These are phyloP conservation scores for Ophiostoma perfectum DNA, from an alignment of 2,329 filamentous ascomycete species.

Conservation along the genomic window DNA sequence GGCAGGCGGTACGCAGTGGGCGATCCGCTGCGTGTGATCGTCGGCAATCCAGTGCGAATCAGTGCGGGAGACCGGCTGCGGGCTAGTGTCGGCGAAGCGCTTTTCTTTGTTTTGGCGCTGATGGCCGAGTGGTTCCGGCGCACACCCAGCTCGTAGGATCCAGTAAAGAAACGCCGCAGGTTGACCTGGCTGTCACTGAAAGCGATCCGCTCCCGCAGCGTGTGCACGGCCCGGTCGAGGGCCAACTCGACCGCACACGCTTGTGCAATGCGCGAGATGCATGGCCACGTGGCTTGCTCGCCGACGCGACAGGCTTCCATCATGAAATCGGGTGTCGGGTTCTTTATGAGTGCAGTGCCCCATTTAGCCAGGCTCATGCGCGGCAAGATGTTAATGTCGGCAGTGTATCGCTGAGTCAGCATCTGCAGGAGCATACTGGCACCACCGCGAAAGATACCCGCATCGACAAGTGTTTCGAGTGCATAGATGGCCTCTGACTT, in stretches of 20 bases:
- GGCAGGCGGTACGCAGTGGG: constrained; percentile 19
- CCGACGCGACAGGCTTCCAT: constrained; percentile 67
- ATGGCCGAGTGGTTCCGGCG: constrained; percentile 17
- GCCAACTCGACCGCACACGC: constrained; percentile 85
- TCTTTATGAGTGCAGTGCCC: constrained; percentile 65
- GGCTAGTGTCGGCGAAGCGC: neutral
- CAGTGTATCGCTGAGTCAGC: constrained; percentile 84
- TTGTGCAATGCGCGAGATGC: constrained; percentile 76
- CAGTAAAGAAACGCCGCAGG: constrained; percentile 43
- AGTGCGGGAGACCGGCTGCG: constrained; percentile 15
- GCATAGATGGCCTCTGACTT: constrained; percentile 76
- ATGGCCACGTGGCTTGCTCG: constrained; percentile 87
- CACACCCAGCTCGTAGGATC: constrained; percentile 31
- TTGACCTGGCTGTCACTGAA: constrained; percentile 63
- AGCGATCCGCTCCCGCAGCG: constrained; percentile 60
- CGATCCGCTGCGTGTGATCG: constrained; percentile 12
- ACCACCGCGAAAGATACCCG: constrained; percentile 73
- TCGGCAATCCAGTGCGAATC: constrained; percentile 7
- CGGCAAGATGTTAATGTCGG: constrained; percentile 76
- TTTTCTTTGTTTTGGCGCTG: neutral
- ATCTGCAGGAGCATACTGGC: constrained; percentile 75
- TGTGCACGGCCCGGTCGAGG: constrained; percentile 68
- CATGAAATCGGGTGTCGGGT: constrained; percentile 86
- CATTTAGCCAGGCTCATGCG: constrained; percentile 28
- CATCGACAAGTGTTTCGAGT: constrained; percentile 71